phyloP scores from a whole-genome alignment of 2,329 filamentous ascomycete species.

The Bertia moriformis region DNA sequence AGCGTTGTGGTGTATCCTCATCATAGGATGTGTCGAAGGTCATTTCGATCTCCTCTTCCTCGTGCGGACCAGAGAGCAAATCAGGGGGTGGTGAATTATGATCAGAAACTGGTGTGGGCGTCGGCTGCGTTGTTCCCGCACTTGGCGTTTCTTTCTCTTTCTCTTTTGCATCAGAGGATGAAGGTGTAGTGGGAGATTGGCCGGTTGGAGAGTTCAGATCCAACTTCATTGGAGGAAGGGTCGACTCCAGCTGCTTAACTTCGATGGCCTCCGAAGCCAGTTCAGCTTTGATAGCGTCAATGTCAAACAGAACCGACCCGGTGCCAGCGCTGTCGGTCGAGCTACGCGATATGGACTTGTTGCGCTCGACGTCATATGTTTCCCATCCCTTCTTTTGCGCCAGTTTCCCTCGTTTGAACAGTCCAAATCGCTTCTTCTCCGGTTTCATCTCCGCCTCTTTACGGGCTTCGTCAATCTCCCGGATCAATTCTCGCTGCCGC shows the following conservation, averaged over 20 bases:
- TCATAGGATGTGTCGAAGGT: neutral
- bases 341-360: neutral
- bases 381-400: slow-evolving; percentile 81
- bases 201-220: neutral
- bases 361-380: slow-evolving; percentile 59
- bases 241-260: slow-evolving; percentile 1
- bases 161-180: neutral
- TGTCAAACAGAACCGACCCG: neutral
- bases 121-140: neutral
- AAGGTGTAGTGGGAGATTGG: neutral
- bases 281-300: neutral
- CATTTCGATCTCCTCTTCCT: neutral
- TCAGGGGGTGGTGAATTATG: too few relatives aligned
- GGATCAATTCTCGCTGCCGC: slow-evolving; percentile 82
- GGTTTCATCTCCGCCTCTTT: slow-evolving; percentile 72
- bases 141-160: neutral
- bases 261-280: slow-evolving; percentile 1
- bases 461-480: slow-evolving; percentile 88
- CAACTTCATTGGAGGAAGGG: neutral
- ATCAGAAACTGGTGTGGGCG: too few relatives aligned
- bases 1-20: neutral
- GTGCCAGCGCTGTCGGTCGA: neutral
- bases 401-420: slow-evolving; percentile 75
- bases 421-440: slow-evolving; percentile 49
- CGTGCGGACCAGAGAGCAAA: neutral